Evolutionary conservation across 306 rosid genomes (phyloP).

Genomic region (Nissolia schottii): DNA sequence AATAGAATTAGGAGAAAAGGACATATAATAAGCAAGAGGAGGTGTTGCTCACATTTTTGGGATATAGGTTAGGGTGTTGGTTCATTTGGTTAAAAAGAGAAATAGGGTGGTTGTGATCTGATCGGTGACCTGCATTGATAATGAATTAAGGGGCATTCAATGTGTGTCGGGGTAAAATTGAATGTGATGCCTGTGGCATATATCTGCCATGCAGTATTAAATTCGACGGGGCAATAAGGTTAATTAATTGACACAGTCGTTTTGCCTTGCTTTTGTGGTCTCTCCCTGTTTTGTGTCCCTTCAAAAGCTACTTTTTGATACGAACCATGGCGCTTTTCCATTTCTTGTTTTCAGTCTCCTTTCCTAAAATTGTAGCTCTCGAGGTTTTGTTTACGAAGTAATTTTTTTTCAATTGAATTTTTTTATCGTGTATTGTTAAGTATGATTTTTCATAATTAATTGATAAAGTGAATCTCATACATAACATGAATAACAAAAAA

Average conservation of each 20-base stretch:
- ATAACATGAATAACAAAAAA: too few relatives aligned
- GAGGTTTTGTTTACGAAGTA: too few relatives aligned
- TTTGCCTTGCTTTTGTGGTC: slow-evolving; percentile 18
- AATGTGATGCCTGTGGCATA: slow-evolving; percentile 17
- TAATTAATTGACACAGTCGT: neutral
- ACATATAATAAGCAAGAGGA: neutral
- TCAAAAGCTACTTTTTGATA: slow-evolving; percentile 10
- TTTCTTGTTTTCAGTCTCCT: slow-evolving; percentile 23
- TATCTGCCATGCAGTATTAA: slow-evolving; percentile 13
- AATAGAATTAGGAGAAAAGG: neutral
- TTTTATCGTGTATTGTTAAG: too few relatives aligned
- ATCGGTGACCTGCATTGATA: neutral
- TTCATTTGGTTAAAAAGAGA: neutral
- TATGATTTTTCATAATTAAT: too few relatives aligned
- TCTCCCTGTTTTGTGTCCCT: neutral
- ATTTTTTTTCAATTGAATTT: too few relatives aligned
- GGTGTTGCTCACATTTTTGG: neutral
- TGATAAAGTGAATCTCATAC: too few relatives aligned
- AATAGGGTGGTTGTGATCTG: neutral
- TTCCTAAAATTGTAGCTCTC: slow-evolving; percentile 4
- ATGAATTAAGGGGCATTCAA: slow-evolving; percentile 21
- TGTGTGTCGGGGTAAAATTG: slow-evolving; percentile 22
- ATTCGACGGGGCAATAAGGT: neutral
- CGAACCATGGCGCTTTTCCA: slow-evolving; percentile 6
- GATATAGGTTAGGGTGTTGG: neutral